Base-by-base conservation (phyloP, 2,329 filamentous ascomycete genomes). In the Penicillium sp. region DNA sequence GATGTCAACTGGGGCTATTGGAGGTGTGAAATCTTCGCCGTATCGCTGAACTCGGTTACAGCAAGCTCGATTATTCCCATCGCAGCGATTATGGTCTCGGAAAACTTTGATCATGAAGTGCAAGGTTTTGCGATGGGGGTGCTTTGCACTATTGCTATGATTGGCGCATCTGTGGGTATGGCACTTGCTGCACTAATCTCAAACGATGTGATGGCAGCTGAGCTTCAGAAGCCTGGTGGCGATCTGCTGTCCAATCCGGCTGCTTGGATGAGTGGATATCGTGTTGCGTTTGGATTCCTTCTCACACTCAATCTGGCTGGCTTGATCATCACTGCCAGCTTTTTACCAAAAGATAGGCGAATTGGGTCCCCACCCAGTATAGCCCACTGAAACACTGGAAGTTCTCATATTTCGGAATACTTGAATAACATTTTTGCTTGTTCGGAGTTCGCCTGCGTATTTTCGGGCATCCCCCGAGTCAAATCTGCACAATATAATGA, bases 91-190 rank as follows among this genome's bases (percentile, higher is more conserved):
- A 29, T 55, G 8, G 22, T 52, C 2, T 43, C 43, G 4, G 43
- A 14, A 8, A 40, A 13, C 16, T 43, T 52, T 1, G 9, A 36
- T 24, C 6, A 2, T 1, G 48, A 52, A 8, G 46, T 31, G 2
- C 48, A 52, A 5, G 48, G 38, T 4, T 24, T 55, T 38, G 52
- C 52, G 16, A 38, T 49, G 47, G 38, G 48, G 6, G 52, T 52
- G 3, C n/a, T 55, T 13, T 52, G 49, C 39, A 55, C 48, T 18
- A 32, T 55, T 8, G 48, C 52, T 13, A 46, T 52, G 52, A 42
- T 52, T 16, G 52, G 52, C 3, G 38, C 48, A 10, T 51, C 52
- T 6, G 43, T 55, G 4, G 48, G 52, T 2, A 38, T 55, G 38
- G 22, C 52, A 31, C 22, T 55, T 13, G 29, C 48, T 32, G 29